Percentiles rank a stretch among this genome's conserved stretches.
Conservation (phyloP, 164 flowering plant species). For the Kalanchoe fedtschenkoi region DNA sequence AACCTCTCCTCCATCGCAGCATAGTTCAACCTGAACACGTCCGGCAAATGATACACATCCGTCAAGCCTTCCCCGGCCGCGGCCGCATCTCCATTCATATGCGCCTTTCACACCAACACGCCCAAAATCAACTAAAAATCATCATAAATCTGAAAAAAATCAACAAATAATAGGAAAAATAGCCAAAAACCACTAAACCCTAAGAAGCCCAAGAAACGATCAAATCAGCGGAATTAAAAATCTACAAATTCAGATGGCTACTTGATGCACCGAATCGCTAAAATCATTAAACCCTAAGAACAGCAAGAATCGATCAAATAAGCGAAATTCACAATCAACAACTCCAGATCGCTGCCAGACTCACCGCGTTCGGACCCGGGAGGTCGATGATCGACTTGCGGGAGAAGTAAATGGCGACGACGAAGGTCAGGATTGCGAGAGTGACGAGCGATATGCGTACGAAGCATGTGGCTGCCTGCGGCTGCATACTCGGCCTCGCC, state of each 20-base stretch:
- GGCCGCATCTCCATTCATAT: constrained; percentile 10
- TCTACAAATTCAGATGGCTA: too few species aligned
- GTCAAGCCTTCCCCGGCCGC: constrained; percentile 14
- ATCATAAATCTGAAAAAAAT: too few species aligned
- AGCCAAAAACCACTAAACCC: too few species aligned
- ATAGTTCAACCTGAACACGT: constrained; percentile 51
- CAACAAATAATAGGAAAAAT: too few species aligned
- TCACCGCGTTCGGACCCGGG: background rate
- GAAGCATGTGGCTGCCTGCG: background rate
- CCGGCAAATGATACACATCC: constrained; percentile 55
- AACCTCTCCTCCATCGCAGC: constrained; percentile 71
- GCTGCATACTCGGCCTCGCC: background rate
- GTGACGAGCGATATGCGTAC: background rate
- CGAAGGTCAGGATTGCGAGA: background rate
- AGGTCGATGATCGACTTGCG: background rate
- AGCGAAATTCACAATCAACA: background rate
- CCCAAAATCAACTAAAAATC: background rate
- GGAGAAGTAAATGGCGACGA: background rate
- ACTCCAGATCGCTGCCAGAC: background rate
- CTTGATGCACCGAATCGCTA: background rate
- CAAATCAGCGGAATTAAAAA: too few species aligned
- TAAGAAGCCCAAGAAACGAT: too few species aligned
- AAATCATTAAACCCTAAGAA: background rate
- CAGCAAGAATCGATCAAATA: background rate
- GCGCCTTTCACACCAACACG: background rate